Conservation (phyloP, 1,139 yeast genomes). For the Yamadazyma sp. region DNA sequence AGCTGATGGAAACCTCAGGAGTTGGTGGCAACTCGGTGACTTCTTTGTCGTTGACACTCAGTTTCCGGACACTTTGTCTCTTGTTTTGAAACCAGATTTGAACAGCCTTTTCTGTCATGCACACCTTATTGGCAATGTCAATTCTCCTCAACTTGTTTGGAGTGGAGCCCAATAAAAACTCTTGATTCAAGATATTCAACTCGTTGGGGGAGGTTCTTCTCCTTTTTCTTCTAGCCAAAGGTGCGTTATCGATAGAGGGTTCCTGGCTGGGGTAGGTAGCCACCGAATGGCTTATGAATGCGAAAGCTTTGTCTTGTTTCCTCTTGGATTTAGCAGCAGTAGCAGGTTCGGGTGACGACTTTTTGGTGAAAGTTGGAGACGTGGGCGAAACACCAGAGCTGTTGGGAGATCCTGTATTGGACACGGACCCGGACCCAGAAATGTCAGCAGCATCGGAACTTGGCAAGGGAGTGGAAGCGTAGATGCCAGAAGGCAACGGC, state of each 20-base stretch:
- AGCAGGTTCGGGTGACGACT: background rate
- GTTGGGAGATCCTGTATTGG: background rate
- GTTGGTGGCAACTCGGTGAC: conserved; percentile 47
- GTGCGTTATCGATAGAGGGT: conserved; percentile 85
- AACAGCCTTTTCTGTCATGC: conserved; percentile 95
- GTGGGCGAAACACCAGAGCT: conserved; percentile 12
- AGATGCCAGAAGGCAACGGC: too few relatives aligned
- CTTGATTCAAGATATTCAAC: conserved; percentile 73
- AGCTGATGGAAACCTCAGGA: conserved; percentile 18
- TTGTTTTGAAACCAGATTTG: conserved; percentile 98
- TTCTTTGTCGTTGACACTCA: conserved; percentile 39
- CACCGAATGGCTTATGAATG: conserved; percentile 90
- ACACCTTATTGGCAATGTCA: conserved; percentile 73
- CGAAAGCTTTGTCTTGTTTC: conserved; percentile 52
- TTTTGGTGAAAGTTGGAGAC: conserved; percentile 8
- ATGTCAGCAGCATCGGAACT: background rate
- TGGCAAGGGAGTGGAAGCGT: too few relatives aligned
- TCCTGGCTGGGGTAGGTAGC: conserved; percentile 81
- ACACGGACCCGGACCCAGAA: conserved; percentile 4
- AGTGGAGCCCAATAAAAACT: conserved; percentile 73
- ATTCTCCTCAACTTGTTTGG: conserved; percentile 78
- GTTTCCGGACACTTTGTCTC: conserved; percentile 78
- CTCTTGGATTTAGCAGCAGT: conserved; percentile 3
- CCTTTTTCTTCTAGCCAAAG: conserved; percentile 87
- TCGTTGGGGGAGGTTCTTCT: conserved; percentile 93